Conservation (phyloP, 257 asterid species). For the Echium plantagineum region DNA sequence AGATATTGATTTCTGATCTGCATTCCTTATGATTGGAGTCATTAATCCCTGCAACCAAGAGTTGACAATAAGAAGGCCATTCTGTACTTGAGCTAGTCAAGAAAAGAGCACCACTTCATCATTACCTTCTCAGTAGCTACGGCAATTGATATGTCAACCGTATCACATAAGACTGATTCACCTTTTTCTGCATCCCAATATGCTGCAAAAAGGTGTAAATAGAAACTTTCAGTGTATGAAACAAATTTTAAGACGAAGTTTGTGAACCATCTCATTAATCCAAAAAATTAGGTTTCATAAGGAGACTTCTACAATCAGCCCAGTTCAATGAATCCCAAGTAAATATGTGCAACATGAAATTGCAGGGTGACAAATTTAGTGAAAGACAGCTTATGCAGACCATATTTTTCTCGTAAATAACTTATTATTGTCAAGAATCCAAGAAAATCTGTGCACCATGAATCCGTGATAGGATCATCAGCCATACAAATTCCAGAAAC, state of each 20-base stretch:
- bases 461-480: too few relatives aligned
- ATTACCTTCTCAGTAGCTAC: constrained; percentile 97
- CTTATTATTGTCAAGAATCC: too few relatives aligned
- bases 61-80: constrained; percentile 13
- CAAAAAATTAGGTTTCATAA: neutral
- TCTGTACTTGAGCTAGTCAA: constrained; percentile 9
- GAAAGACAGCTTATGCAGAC: neutral
- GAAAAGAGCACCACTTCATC: constrained; percentile 4
- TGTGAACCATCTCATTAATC: neutral
- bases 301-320: too few relatives aligned
- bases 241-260: neutral
- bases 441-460: neutral
- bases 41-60: constrained; percentile 70
- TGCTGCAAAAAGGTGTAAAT: constrained; percentile 36
- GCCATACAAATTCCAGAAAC: too few relatives aligned
- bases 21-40: constrained; percentile 92
- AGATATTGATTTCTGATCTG: constrained; percentile 93
- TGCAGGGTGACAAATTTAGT: neutral
- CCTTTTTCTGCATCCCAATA: constrained; percentile 77
- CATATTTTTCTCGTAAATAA: neutral
- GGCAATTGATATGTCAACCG: constrained; percentile 96
- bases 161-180: constrained; percentile 55
- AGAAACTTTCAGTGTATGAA: neutral
- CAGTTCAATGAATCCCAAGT: too few relatives aligned
- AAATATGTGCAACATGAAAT: too few relatives aligned